Base-by-base conservation (phyloP, 768 basidiomycete species). In the Flagelloscypha sp. region DNA sequence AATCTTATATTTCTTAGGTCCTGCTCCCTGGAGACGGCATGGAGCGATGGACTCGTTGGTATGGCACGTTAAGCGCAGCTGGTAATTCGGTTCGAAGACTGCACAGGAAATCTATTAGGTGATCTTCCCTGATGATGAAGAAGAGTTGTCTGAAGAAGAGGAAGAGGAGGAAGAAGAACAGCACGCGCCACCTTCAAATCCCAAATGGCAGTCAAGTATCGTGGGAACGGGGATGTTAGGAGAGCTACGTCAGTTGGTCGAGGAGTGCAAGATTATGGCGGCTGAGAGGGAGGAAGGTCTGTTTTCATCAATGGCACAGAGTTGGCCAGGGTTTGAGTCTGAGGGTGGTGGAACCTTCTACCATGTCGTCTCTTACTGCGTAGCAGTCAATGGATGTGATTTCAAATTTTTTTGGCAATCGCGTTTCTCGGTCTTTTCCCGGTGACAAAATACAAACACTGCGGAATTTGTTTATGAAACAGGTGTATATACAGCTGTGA, bases 41-140 rank as follows among this genome's bases (percentile, higher is more conserved):
- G 49, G 62, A 68, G 40, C 58, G 84, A 20, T 86, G 82, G 76
- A 74, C 76, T 44, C 58, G 66, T 30, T 86, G 84, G 84, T 81
- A 75, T 71, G 63, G 62, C 10, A 61, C 56, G 45, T n/a, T 79
- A 73, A 42, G 42, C 57, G 1, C 42, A 46, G 13, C 61, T 69
- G 50, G 66, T 71, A 1, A 57, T 85, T 4, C 55, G 77, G 27
- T 50, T 87, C 33, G 83, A 87, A 55, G 84, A 87, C 52, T 86
- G 84, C 48, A 85, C 84, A 0, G 84, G 81, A 0, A 72, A 61
- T 9, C 45, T 63, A 34, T 55, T 87, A 24, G 84, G 84, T 35
- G 24, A 48, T 47, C 34, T 50, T 61, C 18, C 57, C 53, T 32
- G 50, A 56, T 33, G 56, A 58, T n/a, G 56, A 56, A 28, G 42